Evolutionary conservation across 75 land plant species (phyloP), one percentile per base, ranked within the genome.

Genomic region (Selaginella moellendorffii): DNA sequence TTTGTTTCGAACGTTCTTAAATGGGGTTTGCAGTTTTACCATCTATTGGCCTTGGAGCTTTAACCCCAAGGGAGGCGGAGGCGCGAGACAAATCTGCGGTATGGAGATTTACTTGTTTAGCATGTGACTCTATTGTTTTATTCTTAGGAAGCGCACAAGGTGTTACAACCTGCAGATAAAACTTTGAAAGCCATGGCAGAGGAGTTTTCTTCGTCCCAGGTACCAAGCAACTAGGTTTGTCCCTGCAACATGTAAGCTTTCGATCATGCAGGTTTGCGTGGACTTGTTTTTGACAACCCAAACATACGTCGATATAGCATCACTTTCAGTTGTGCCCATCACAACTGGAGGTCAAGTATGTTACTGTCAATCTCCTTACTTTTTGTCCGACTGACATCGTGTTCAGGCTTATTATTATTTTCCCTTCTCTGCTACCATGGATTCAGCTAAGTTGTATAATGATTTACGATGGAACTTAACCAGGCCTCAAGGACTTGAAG

Each of bases 341-440:
- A 89, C 91, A 61, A 95, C 99, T 36, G 99, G 99, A 52, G 99
- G 99, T 18, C 99, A 95, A 90, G 99, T 95, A 79, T 22, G 22
- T 30, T 1, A 25, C 0, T 1, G 22, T 0, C 5, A 36, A 14
- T 36, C 5, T 36, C 5, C 14, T 5, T 36, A 14, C 46, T 36
- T 36, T 36, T 36, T 5, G 46, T 36, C 10, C 46, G 14, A 36
- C 5, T 36, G 5, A 5, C 14, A 5, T 36, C 5, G 10, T 36
- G 5, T 36, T 5, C 14, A 93, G 98, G 80, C 89, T 10, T 93
- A 95, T 69, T 89, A 86, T 62, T 95, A 86, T 61, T 74, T 79
- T 61, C 90, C 87, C 14, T 95, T 89, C 71, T 86, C 96, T 5
- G 85, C 91, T 14, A 46, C 76, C 31, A 72, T 82, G 27, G 99